Percentiles rank a stretch among this genome's conserved stretches.
Conservation (phyloP, 164 flowering plant species). For the Magnolia officinalis region DNA sequence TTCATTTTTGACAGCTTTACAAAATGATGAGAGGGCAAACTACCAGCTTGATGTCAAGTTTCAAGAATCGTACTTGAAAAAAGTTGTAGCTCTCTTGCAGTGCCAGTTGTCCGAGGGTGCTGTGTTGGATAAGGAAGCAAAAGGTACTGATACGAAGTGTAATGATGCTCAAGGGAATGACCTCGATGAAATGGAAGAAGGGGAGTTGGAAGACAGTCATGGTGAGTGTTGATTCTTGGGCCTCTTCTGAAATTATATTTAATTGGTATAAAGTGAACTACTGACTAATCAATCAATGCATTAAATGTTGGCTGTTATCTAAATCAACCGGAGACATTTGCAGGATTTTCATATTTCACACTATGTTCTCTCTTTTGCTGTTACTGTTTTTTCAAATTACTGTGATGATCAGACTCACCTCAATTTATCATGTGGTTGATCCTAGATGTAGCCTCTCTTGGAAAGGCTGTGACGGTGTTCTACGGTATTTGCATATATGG, state of each 20-base stretch:
- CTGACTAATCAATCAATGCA: not conserved
- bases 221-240: conserved; percentile 43
- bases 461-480: too few species aligned
- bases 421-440: too few species aligned
- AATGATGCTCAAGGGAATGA: conserved; percentile 22
- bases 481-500: too few species aligned
- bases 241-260: not conserved
- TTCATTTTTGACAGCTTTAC: conserved; percentile 82
- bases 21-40: conserved; percentile 91
- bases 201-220: conserved; percentile 85
- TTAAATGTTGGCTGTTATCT: too few species aligned
- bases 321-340: too few species aligned
- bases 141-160: conserved; percentile 20
- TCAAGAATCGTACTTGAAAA: conserved; percentile 81
- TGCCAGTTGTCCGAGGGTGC: conserved; percentile 96
- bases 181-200: conserved; percentile 86
- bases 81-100: conserved; percentile 77
- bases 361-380: not conserved
- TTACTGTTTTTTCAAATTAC: not conserved
- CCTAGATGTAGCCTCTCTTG: too few species aligned
- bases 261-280: not conserved
- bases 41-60: conserved; percentile 96
- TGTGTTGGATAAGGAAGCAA: conserved; percentile 47
- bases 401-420: too few species aligned
- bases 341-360: too few species aligned